Percentiles rank a stretch among this genome's conserved stretches.
phyloP scores from a whole-genome alignment of 2,329 filamentous ascomycete genomes.

The Claviceps africana region DNA sequence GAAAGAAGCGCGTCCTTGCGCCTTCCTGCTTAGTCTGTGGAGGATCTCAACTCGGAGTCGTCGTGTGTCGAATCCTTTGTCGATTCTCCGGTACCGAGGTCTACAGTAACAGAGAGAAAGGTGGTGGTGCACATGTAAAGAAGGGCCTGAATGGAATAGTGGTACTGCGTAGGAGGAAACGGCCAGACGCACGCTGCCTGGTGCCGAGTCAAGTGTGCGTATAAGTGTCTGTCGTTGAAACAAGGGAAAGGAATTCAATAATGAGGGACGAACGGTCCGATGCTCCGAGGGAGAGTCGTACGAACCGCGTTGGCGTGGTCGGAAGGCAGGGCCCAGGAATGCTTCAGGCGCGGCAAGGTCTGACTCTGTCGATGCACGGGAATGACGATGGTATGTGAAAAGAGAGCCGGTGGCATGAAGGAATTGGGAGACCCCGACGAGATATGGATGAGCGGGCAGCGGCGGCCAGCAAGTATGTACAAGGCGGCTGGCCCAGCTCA shows the following conservation, averaged over 20 bases:
- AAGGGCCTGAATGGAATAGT: neutral
- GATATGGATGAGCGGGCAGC: conserved; percentile 4
- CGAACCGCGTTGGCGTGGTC: neutral
- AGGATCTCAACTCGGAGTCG: neutral
- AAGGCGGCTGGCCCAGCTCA: neutral
- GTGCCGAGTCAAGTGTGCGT: neutral
- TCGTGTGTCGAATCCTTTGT: neutral
- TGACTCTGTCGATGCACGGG: neutral
- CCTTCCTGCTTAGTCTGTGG: neutral
- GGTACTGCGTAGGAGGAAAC: too few species aligned
- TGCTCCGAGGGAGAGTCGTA: conserved; percentile 4
- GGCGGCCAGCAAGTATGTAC: neutral
- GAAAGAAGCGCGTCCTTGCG: neutral
- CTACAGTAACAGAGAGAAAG: neutral
- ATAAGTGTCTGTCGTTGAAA: conserved; percentile 3
- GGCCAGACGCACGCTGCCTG: neutral
- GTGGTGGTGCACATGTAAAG: neutral
- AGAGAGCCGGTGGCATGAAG: neutral
- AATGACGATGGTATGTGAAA: conserved; percentile 3
- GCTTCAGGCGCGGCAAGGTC: conserved; percentile 1
- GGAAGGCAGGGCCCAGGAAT: conserved; percentile 7
- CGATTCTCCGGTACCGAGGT: neutral
- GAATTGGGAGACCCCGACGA: conserved; percentile 4
- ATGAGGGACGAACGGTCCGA: conserved; percentile 1
- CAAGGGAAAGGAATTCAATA: conserved; percentile 10